phyloP scores from a whole-genome alignment of 805 yeast genomes.

The Yueomyces sinensis region DNA sequence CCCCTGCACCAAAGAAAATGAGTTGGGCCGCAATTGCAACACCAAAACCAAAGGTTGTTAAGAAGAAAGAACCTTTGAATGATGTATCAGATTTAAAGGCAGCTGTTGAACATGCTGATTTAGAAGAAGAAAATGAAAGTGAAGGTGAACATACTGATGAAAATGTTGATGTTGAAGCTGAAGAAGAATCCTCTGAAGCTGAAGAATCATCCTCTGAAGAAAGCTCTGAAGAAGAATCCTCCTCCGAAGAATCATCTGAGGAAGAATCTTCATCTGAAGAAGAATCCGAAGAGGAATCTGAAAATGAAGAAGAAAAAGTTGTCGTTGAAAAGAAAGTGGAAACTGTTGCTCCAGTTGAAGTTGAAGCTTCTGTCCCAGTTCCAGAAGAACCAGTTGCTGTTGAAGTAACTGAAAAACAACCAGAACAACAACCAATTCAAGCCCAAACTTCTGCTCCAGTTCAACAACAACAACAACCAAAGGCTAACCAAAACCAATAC shows the following conservation, averaged over 20 bases:
- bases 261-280: constrained; percentile 4
- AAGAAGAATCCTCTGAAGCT: constrained; percentile 4
- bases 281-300: constrained; percentile 3
- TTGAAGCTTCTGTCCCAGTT: constrained; percentile 5
- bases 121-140: constrained; percentile 10
- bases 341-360: not conserved
- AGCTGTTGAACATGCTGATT: constrained; percentile 15
- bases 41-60: constrained; percentile 31
- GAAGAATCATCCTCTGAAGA: constrained; percentile 2
- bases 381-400: constrained; percentile 6
- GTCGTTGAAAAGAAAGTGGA: constrained; percentile 1
- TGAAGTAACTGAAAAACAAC: not conserved
- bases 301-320: constrained; percentile 2
- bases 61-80: constrained; percentile 19
- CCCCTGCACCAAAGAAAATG: constrained; percentile 20
- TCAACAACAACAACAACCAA: constrained; percentile 14
- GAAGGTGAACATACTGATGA: constrained; percentile 1
- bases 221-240: constrained; percentile 3
- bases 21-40: constrained; percentile 65
- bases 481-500: constrained; percentile 9
- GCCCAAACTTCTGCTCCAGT: constrained; percentile 1
- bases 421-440: constrained; percentile 4
- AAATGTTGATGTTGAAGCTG: constrained; percentile 2
- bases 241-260: constrained; percentile 1
- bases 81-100: constrained; percentile 23